Conservation (phyloP, 306 rosid genomes). For the Prinsepia uniflora region DNA sequence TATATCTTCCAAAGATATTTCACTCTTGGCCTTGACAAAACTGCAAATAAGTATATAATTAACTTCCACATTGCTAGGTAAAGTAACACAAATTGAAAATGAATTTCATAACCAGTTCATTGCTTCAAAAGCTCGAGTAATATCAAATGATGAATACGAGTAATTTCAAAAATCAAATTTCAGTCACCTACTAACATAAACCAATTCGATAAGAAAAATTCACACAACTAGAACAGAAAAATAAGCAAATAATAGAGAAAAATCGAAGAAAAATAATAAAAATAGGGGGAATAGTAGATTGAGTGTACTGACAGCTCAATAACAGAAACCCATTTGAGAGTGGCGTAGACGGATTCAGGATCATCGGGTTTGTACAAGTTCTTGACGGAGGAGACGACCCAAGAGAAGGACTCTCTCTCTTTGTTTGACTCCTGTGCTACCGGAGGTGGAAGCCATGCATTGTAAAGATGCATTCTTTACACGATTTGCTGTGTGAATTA, state of each 20-base stretch:
- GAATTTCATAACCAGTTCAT: background rate
- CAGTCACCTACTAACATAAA: constrained; percentile 2
- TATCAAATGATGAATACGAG: background rate
- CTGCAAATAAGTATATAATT: constrained; percentile 38
- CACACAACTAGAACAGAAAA: background rate
- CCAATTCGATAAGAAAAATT: background rate
- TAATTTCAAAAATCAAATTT: background rate
- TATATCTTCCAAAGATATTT: constrained; percentile 77
- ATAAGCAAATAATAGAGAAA: background rate
- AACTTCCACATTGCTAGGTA: background rate
- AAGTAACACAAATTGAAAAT: background rate
- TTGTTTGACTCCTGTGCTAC: constrained; percentile 60
- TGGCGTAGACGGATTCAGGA: constrained; percentile 81
- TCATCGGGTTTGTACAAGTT: constrained; percentile 53
- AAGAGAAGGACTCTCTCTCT: constrained; percentile 74
- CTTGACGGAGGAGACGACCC: constrained; percentile 52
- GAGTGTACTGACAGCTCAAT: constrained; percentile 73
- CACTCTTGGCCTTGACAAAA: constrained; percentile 92
- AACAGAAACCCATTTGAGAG: constrained; percentile 83
- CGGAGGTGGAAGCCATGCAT: constrained; percentile 98
- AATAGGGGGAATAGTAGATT: constrained; percentile 9
- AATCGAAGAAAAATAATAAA: background rate
- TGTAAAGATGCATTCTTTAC: constrained; percentile 79
- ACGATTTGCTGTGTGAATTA: constrained; percentile 3
- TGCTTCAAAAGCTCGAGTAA: background rate